Conservation (phyloP, 169 alveolate species). For the Plasmodium ovale region DNA sequence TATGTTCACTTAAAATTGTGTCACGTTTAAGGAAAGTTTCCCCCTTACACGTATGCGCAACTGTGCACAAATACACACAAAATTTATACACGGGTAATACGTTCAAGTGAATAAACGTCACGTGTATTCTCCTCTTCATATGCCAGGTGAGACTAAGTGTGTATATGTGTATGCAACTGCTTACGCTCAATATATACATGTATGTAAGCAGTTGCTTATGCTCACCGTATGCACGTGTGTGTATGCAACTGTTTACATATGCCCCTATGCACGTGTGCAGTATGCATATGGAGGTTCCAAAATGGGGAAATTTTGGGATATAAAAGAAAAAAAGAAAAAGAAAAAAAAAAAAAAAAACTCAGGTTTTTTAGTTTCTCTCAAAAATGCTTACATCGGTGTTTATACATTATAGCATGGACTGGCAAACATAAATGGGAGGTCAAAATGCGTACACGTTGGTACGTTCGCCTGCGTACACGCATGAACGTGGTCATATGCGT, state of each 20-base stretch:
- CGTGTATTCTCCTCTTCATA: no score
- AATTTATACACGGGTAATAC: neutral
- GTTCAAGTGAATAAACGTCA: no score
- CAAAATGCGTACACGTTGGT: neutral
- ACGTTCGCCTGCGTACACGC: no score
- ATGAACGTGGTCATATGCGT: no score
- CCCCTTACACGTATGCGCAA: neutral
- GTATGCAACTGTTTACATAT: neutral
- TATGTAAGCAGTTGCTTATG: slow-evolving; percentile 10
- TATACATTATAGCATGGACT: neutral
- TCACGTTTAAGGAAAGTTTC: no score
- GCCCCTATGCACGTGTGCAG: neutral
- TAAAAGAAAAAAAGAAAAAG: neutral
- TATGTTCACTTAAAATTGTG: no score
- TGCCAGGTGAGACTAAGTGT: no score
- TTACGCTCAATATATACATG: neutral
- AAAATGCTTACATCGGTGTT: neutral
- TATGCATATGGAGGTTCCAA: neutral
- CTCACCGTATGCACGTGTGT: neutral
- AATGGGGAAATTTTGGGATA: neutral
- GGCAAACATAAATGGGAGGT: neutral
- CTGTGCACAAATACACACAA: neutral
- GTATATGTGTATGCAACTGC: neutral
- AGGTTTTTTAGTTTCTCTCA: neutral
- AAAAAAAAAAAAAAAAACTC: neutral